Conservation (phyloP, 495 filamentous ascomycete species). For the Neurospora sublineolata region DNA sequence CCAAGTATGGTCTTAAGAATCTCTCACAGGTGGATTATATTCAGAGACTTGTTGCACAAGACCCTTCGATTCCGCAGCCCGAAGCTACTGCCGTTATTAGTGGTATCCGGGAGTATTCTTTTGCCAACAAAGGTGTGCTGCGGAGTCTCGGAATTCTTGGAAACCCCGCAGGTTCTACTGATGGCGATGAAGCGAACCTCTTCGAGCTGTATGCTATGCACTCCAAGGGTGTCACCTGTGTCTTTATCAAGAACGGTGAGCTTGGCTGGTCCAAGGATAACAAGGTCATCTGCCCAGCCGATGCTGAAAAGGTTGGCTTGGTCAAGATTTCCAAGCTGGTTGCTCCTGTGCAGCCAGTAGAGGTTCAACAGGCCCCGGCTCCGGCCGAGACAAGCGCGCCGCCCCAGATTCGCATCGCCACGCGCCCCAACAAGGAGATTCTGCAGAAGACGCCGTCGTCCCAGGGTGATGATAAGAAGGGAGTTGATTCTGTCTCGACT, state of each 20-base stretch:
- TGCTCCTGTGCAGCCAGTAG: slow-evolving; percentile 22
- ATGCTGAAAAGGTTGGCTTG: slow-evolving; percentile 58
- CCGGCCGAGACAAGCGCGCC: slow-evolving; percentile 5
- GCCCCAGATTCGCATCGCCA: slow-evolving; percentile 26
- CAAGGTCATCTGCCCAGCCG: slow-evolving; percentile 63
- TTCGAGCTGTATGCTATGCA: slow-evolving; percentile 98
- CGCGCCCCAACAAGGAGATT: slow-evolving; percentile 30
- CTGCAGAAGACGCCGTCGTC: slow-evolving; percentile 20
- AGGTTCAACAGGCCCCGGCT: slow-evolving; percentile 13
- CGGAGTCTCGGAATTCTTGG: slow-evolving; percentile 81
- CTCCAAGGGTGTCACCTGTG: slow-evolving; percentile 81
- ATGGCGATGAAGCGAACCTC: slow-evolving; percentile 46
- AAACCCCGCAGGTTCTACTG: slow-evolving; percentile 40
- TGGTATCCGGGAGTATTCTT: slow-evolving; percentile 86
- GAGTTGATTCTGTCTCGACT: slow-evolving; percentile 10
- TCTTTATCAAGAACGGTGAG: slow-evolving; percentile 75
- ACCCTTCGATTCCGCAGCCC: slow-evolving; percentile 61
- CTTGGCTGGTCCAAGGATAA: slow-evolving; percentile 81
- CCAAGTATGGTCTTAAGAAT: slow-evolving; percentile 67
- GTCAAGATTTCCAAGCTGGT: slow-evolving; percentile 38
- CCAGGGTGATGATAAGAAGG: slow-evolving; percentile 22
- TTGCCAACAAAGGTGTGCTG: slow-evolving; percentile 75
- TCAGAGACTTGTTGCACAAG: slow-evolving; percentile 59
- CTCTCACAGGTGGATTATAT: slow-evolving; percentile 84
- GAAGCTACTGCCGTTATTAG: slow-evolving; percentile 94